Percentiles rank a stretch among this genome's conserved stretches.
phyloP scores from a whole-genome alignment of 768 basidiomycete genomes.

The Leccinum subtestaceum region DNA sequence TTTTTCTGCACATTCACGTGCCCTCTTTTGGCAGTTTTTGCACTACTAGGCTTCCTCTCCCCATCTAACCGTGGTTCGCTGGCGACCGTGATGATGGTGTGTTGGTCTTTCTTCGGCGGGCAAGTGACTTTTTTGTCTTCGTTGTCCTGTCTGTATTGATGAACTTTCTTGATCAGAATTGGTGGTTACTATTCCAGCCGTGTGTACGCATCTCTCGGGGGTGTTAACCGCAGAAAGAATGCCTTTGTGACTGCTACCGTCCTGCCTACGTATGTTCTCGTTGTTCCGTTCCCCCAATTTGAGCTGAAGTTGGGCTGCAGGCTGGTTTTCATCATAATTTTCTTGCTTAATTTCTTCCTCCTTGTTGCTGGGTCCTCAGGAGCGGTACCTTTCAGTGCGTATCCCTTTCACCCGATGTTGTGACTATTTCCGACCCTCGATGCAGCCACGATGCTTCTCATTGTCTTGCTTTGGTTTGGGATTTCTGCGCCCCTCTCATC shows the following conservation, averaged over 20 bases:
- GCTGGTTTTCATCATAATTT: slow-evolving; percentile 79
- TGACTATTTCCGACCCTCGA: neutral
- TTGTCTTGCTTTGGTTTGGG: slow-evolving; percentile 87
- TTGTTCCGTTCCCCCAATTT: neutral
- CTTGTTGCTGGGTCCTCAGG: slow-evolving; percentile 84
- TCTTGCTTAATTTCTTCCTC: slow-evolving; percentile 89
- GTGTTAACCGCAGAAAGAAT: slow-evolving; percentile 73
- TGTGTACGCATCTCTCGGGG: slow-evolving; percentile 71
- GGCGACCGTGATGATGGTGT: slow-evolving; percentile 64
- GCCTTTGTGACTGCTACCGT: slow-evolving; percentile 86
- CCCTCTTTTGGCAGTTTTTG: slow-evolving; percentile 61
- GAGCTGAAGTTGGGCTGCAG: slow-evolving; percentile 38
- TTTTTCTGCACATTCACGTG: slow-evolving; percentile 5
- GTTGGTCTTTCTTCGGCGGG: slow-evolving; percentile 93
- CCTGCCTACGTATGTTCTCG: slow-evolving; percentile 69
- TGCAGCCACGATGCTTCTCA: slow-evolving; percentile 77
- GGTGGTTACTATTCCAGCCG: slow-evolving; percentile 88
- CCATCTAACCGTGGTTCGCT: slow-evolving; percentile 94
- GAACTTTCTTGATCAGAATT: slow-evolving; percentile 44
- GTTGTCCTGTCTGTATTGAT: neutral
- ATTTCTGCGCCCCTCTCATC: slow-evolving; percentile 89
- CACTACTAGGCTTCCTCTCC: slow-evolving; percentile 87
- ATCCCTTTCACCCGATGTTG: neutral
- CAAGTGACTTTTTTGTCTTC: slow-evolving; percentile 27
- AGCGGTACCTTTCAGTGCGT: slow-evolving; percentile 88